Conservation (phyloP, 1,284 basidiomycete species). For the Cryptococcus hybrid region DNA sequence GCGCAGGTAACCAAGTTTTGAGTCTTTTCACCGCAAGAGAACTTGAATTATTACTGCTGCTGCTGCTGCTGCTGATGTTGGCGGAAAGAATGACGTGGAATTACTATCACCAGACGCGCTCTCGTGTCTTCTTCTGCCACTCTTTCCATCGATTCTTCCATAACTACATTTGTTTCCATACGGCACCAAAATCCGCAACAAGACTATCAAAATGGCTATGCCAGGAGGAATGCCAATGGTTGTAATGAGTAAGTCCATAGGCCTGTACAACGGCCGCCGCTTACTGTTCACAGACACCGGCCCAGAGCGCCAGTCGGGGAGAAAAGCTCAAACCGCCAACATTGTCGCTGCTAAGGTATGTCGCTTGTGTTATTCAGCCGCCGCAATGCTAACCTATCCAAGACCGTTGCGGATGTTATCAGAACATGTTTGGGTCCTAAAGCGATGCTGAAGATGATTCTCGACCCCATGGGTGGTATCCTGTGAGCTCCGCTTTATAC, state of each 20-base stretch:
- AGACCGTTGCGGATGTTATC: constrained; percentile 99
- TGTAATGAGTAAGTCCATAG: constrained; percentile 52
- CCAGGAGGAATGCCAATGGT: constrained; percentile 50
- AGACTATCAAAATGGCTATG: constrained; percentile 20
- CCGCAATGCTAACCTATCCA: background rate
- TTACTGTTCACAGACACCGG: constrained; percentile 65
- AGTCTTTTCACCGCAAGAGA: too few relatives aligned
- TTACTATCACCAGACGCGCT: constrained; percentile 6
- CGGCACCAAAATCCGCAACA: constrained; percentile 2
- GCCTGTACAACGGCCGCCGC: constrained; percentile 7
- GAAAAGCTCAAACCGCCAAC: constrained; percentile 96
- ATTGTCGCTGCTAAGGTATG: constrained; percentile 93
- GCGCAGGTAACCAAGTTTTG: too few relatives aligned
- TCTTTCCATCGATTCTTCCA: background rate
- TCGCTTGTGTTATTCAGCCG: background rate
- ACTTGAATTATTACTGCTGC: too few relatives aligned
- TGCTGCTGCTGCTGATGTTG: too few relatives aligned
- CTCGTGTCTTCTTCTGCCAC: constrained; percentile 9
- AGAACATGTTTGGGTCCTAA: constrained; percentile 96
- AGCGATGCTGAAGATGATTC: constrained; percentile 99
- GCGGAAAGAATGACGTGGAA: background rate
- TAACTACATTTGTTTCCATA: constrained; percentile 6
- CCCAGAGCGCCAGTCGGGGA: constrained; percentile 87
- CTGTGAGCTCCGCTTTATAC: constrained; percentile 58
- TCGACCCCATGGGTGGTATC: constrained; percentile 97